Conservation (phyloP, 1,284 basidiomycete genomes). For the Coriolopsis trogii region DNA sequence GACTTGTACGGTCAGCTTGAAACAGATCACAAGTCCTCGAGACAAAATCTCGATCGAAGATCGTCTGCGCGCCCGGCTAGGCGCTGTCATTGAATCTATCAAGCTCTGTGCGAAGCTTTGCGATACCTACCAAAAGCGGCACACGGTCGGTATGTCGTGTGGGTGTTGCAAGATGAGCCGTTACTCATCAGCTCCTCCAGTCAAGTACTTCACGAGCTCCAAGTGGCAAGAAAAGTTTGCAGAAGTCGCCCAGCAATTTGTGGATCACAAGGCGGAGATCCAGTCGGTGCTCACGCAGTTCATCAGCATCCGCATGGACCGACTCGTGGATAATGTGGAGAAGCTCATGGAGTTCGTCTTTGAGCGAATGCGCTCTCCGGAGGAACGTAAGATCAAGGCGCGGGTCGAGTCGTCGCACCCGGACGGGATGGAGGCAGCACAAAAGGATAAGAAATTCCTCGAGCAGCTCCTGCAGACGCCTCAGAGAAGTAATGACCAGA, state of each 20-base stretch:
- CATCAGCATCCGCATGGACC: neutral
- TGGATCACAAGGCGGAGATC: slow-evolving; percentile 3
- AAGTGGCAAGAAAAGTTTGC: slow-evolving; percentile 14
- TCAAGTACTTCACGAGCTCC: slow-evolving; percentile 9
- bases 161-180: neutral
- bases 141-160: slow-evolving; percentile 27
- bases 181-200: neutral
- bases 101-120: slow-evolving; percentile 31
- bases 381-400: slow-evolving; percentile 5
- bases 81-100: slow-evolving; percentile 28
- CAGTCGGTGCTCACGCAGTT: slow-evolving; percentile 6
- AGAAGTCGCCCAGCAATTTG: slow-evolving; percentile 6
- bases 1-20: neutral
- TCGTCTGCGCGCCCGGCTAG: slow-evolving; percentile 20
- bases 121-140: slow-evolving; percentile 33
- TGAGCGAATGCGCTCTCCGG: slow-evolving; percentile 4
- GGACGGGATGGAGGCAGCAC: neutral
- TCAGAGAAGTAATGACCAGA: neutral
- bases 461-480: neutral
- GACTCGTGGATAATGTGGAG: neutral
- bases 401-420: neutral
- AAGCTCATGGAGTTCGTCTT: slow-evolving; percentile 12
- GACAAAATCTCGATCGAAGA: slow-evolving; percentile 21
- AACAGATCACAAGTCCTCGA: neutral
- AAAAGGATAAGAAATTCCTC: neutral